phyloP scores from a whole-genome alignment of 2,329 filamentous ascomycete species.

The Thielaviopsis populi region DNA sequence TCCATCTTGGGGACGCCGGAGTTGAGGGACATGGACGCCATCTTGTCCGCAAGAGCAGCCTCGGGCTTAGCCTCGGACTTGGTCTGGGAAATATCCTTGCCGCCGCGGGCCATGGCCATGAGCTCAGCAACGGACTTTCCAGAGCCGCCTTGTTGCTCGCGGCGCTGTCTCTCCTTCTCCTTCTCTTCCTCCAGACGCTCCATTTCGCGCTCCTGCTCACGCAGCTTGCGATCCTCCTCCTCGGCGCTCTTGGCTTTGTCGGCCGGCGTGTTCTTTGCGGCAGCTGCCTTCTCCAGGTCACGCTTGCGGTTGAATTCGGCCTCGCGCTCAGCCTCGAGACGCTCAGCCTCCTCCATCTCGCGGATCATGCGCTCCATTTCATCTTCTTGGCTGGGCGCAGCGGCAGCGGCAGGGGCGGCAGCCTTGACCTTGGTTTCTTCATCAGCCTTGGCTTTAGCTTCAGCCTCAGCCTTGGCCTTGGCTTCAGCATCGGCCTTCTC shows the following conservation, averaged over 20 bases:
- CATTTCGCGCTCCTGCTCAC: constrained; percentile 58
- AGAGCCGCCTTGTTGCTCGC: constrained; percentile 36
- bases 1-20: constrained; percentile 32
- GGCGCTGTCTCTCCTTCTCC: constrained; percentile 37
- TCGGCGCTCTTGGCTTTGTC: constrained; percentile 30
- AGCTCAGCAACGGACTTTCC: constrained; percentile 36
- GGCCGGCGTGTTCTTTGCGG: constrained; percentile 31
- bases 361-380: constrained; percentile 45
- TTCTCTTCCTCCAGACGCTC: constrained; percentile 55
- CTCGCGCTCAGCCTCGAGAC: constrained; percentile 29
- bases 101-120: constrained; percentile 28
- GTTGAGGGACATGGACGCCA: constrained; percentile 37
- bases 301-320: constrained; percentile 36
- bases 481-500: constrained; percentile 21
- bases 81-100: constrained; percentile 18
- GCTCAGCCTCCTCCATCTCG: constrained; percentile 45
- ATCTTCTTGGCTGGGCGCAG: constrained; percentile 31
- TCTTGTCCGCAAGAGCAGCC: constrained; percentile 30
- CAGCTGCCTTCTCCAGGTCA: constrained; percentile 32
- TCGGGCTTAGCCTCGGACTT: constrained; percentile 1
- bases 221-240: constrained; percentile 49
- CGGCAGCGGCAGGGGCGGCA: constrained; percentile 22
- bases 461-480: constrained; percentile 19
- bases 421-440: constrained; percentile 18
- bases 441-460: constrained; percentile 22